Evolutionary conservation across 495 filamentous ascomycete species (phyloP).

Genomic region (Lasiosphaeria ovina): DNA sequence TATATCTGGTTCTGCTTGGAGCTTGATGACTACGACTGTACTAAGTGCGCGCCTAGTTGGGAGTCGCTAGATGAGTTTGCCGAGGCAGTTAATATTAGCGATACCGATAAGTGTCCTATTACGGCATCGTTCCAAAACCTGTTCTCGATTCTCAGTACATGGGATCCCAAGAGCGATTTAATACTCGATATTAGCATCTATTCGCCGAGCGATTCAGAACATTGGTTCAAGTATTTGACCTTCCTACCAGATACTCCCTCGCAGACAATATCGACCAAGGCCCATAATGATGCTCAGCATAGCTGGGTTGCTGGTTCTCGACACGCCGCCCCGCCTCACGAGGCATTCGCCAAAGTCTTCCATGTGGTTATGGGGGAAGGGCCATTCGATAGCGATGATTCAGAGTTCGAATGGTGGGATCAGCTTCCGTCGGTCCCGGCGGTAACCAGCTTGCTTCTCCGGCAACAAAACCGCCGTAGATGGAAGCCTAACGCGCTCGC

Average conservation of each 20-base stretch:
- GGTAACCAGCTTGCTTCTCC: constrained; percentile 33
- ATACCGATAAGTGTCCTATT: constrained; percentile 27
- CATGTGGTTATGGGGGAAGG: constrained; percentile 21
- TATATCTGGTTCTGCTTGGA: constrained; percentile 42
- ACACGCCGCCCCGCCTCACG: constrained; percentile 21
- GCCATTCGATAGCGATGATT: constrained; percentile 28
- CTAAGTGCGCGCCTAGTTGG: constrained; percentile 23
- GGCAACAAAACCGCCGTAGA: constrained; percentile 35
- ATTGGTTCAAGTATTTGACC: constrained; percentile 37
- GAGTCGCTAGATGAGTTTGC: constrained; percentile 13
- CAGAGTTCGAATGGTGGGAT: constrained; percentile 32
- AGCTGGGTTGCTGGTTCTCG: constrained; percentile 29
- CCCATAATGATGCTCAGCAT: constrained; percentile 27
- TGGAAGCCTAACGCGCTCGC: constrained; percentile 30
- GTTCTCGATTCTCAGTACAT: constrained; percentile 38
- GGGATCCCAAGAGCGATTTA: constrained; percentile 36
- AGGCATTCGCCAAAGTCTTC: constrained; percentile 28
- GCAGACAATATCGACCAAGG: constrained; percentile 24
- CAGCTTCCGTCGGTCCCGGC: constrained; percentile 32
- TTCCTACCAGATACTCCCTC: constrained; percentile 30
- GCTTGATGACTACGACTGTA: constrained; percentile 35
- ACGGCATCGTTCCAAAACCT: constrained; percentile 34
- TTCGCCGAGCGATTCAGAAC: constrained; percentile 37
- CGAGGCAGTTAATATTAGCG: constrained; percentile 22
- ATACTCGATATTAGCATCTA: constrained; percentile 42